Evolutionary conservation across 495 filamentous ascomycete species (phyloP).

Genomic region (Parathielavia hyrcaniae): DNA sequence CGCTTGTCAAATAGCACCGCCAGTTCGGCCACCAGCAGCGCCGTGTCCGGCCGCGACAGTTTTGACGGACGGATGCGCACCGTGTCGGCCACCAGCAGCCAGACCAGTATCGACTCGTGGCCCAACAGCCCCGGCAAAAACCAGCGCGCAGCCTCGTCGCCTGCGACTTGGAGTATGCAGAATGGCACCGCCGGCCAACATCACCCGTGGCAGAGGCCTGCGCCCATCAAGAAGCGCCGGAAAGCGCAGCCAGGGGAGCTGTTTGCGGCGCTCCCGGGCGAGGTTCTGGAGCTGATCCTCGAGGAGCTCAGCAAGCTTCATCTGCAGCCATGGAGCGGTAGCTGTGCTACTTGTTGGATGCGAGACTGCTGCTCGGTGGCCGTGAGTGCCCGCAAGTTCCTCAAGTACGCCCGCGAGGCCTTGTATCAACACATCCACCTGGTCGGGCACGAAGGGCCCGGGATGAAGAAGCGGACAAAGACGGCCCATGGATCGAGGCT

Average conservation of each 20-base stretch:
- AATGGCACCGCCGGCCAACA: conserved; percentile 1
- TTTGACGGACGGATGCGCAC: conserved; percentile 25
- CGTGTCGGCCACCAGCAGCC: conserved; percentile 32
- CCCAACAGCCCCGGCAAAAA: conserved; percentile 12
- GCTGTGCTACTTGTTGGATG: conserved; percentile 72
- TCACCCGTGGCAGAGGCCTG: conserved; percentile 38
- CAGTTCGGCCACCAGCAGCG: conserved; percentile 24
- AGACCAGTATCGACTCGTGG: conserved; percentile 40
- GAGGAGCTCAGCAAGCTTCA: conserved; percentile 45
- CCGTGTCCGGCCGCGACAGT: conserved; percentile 25
- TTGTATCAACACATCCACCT: conserved; percentile 70
- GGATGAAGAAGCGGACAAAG: conserved; percentile 62
- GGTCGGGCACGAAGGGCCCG: conserved; percentile 58
- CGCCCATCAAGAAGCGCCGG: conserved; percentile 30
- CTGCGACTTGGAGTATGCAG: conserved; percentile 17
- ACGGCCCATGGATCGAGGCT: conserved; percentile 61
- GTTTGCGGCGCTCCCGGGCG: conserved; percentile 51
- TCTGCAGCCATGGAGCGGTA: conserved; percentile 36
- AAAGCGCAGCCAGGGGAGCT: conserved; percentile 42
- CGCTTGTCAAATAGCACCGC: conserved; percentile 27
- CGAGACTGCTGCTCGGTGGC: conserved; percentile 64
- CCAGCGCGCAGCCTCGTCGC: conserved; percentile 1
- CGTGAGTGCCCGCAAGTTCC: conserved; percentile 60
- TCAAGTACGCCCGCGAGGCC: conserved; percentile 56
- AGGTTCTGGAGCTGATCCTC: conserved; percentile 51